A percentile compares a stretch with the other conserved stretches of the same genome.
Evolutionary conservation across 2,329 filamentous ascomycete species (phyloP).

Genomic region (Fusarium papillatum): DNA sequence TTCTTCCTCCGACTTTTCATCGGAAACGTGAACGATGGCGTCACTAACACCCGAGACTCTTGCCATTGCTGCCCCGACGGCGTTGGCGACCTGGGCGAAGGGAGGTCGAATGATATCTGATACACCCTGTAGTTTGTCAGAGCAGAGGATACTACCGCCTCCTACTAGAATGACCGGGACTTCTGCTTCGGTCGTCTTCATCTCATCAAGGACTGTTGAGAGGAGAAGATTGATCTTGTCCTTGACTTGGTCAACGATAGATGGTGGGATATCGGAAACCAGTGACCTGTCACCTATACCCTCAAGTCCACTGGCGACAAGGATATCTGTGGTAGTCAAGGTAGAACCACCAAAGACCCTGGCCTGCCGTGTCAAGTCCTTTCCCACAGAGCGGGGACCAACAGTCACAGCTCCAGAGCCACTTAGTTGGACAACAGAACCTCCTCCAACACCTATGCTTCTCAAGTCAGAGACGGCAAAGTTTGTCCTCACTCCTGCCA

Average conservation of each 20-base stretch:
- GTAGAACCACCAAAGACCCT: conserved; percentile 14
- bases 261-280: background rate
- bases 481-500: conserved; percentile 19
- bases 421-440: conserved; percentile 4
- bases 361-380: conserved; percentile 12
- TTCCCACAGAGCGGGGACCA: conserved; percentile 14
- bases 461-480: conserved; percentile 19
- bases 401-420: background rate
- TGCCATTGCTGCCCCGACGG: conserved; percentile 62
- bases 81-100: conserved; percentile 58
- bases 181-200: conserved; percentile 7
- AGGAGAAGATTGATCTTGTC: conserved; percentile 1
- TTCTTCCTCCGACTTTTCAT: background rate
- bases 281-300: conserved; percentile 2
- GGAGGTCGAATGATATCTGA: conserved; percentile 47
- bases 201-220: conserved; percentile 11
- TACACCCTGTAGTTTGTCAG: conserved; percentile 52
- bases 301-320: background rate
- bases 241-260: background rate
- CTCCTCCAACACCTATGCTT: conserved; percentile 28
- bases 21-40: background rate
- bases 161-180: conserved; percentile 48
- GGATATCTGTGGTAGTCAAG: conserved; percentile 19
- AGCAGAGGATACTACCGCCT: conserved; percentile 58
- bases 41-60: background rate